Evolutionary conservation across 768 basidiomycete genomes (phyloP).

Genomic region (Trametes coccinea): DNA sequence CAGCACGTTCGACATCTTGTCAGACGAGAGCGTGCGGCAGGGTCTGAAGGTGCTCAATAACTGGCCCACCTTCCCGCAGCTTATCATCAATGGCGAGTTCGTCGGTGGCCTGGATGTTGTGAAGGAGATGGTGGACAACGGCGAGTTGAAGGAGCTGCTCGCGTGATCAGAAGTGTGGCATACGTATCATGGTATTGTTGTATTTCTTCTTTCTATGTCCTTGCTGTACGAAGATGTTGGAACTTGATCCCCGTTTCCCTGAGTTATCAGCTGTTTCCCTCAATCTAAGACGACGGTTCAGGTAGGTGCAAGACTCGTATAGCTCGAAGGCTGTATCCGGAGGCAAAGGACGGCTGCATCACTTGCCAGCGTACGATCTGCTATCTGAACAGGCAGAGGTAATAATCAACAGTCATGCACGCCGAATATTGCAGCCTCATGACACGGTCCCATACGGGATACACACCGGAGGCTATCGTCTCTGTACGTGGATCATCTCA

Average conservation of each 20-base stretch:
- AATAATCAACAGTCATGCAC: too few species aligned
- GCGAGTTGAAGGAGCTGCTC: conserved; percentile 64
- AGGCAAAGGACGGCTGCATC: too few species aligned
- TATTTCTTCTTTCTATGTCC: not conserved
- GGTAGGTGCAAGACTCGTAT: too few species aligned
- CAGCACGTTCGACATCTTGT: conserved; percentile 58
- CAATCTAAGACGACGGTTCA: too few species aligned
- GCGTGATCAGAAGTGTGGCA: not conserved
- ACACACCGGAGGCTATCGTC: too few species aligned
- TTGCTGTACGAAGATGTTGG: not conserved
- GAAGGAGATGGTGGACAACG: conserved; percentile 80
- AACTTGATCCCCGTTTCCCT: not conserved
- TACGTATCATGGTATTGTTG: not conserved
- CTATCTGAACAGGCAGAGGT: too few species aligned
- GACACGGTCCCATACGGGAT: too few species aligned
- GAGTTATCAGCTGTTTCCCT: not conserved
- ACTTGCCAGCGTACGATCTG: too few species aligned
- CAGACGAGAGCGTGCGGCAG: conserved; percentile 55
- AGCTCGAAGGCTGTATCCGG: too few species aligned
- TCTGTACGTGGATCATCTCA: too few species aligned
- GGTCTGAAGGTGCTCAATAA: conserved; percentile 61
- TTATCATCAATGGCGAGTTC: conserved; percentile 87
- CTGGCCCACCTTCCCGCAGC: conserved; percentile 63
- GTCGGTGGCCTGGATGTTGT: conserved; percentile 95
- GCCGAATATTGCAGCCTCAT: too few species aligned